Conservation (phyloP, 1,139 yeast genomes). For the Zygoascus hellenicus region DNA sequence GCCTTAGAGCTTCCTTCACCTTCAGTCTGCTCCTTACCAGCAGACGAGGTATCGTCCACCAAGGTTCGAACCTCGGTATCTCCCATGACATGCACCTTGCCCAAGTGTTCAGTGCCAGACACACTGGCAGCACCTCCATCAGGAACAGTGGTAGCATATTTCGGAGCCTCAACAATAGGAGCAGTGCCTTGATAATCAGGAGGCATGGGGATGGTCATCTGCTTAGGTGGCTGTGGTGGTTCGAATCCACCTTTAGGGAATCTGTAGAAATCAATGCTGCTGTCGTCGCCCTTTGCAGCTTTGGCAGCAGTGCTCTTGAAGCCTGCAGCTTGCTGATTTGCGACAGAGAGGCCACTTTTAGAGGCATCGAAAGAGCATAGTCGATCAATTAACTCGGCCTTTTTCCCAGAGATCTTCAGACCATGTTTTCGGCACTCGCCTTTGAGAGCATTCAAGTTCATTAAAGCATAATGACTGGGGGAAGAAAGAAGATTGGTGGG, state of each 20-base stretch:
- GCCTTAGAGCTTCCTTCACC: conserved; percentile 6
- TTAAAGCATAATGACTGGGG: conserved; percentile 28
- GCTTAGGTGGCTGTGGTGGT: conserved; percentile 24
- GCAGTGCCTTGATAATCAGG: conserved; percentile 27
- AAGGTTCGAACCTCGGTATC: conserved; percentile 10
- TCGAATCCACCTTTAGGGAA: conserved; percentile 30
- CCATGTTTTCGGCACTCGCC: conserved; percentile 52
- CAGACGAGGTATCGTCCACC: conserved; percentile 21
- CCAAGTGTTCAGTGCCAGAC: conserved; percentile 17
- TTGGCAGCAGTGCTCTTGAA: neutral
- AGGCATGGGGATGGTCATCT: conserved; percentile 36
- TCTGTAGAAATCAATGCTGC: conserved; percentile 39
- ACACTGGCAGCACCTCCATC: conserved; percentile 23
- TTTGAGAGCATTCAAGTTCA: conserved; percentile 47
- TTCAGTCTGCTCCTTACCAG: conserved; percentile 10
- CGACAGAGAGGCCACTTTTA: neutral
- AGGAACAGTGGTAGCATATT: conserved; percentile 25
- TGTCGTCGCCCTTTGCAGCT: conserved; percentile 37
- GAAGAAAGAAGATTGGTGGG: conserved; percentile 30
- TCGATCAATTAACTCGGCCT: conserved; percentile 49
- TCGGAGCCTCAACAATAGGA: conserved; percentile 22
- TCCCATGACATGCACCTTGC: conserved; percentile 15
- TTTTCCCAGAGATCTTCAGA: conserved; percentile 50
- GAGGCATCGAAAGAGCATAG: conserved; percentile 35
- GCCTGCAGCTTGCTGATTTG: conserved; percentile 1